phyloP scores from a whole-genome alignment of 345 rosid species.

The Odontarrhena argentea region DNA sequence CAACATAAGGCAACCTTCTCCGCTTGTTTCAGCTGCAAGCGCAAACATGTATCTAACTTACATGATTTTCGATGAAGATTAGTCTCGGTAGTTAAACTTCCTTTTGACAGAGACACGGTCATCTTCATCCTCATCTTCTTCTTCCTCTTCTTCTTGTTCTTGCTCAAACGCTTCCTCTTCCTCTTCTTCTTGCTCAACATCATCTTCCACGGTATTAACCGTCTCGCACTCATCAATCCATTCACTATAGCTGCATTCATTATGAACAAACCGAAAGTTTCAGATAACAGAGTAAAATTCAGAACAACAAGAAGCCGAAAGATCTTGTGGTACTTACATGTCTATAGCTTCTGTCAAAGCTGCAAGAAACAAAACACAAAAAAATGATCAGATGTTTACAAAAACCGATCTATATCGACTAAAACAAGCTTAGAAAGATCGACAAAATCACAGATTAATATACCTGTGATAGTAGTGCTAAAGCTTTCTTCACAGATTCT shows the following conservation, averaged over 20 bases:
- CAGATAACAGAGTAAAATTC: background rate
- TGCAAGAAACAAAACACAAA: conserved; percentile 47
- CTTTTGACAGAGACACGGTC: conserved; percentile 37
- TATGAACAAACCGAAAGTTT: background rate
- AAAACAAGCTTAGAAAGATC: background rate
- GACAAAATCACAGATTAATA: background rate
- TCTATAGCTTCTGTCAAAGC: conserved; percentile 90
- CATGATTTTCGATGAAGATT: conserved; percentile 16
- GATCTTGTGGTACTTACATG: conserved; percentile 59
- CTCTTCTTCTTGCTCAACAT: conserved; percentile 53
- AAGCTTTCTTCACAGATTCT: conserved; percentile 87
- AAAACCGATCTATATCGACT: background rate
- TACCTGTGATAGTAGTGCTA: conserved; percentile 87
- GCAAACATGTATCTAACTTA: background rate
- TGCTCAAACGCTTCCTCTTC: conserved; percentile 31
- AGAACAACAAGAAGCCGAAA: background rate
- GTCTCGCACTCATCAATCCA: conserved; percentile 98
- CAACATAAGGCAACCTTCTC: conserved; percentile 20
- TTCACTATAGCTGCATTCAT: conserved; percentile 78
- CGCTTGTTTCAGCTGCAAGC: too few relatives aligned
- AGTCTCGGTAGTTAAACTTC: conserved; percentile 38
- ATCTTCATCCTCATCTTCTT: conserved; percentile 46
- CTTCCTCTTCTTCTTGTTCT: conserved; percentile 40
- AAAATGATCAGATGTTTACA: background rate
- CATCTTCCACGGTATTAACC: conserved; percentile 67